These are phyloP conservation scores for Plantago lanceolata DNA, from an alignment of 305 asterid species.

Conservation along the genomic window DNA sequence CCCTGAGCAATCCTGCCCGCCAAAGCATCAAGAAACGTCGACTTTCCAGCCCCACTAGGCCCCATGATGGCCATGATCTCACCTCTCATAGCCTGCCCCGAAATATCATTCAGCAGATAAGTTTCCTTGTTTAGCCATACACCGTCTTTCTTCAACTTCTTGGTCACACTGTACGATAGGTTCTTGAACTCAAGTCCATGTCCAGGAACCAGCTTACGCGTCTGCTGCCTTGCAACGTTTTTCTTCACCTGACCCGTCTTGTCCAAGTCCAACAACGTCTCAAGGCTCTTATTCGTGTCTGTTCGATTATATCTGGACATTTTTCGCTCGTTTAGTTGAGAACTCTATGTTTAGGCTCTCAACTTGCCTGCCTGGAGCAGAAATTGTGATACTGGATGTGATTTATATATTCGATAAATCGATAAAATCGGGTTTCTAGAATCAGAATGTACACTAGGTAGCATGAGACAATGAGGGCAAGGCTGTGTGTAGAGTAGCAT, in stretches of 20 bases:
- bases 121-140: constrained; percentile 68
- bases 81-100: constrained; percentile 78
- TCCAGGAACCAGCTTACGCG: constrained; percentile 56
- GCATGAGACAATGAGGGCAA: not conserved
- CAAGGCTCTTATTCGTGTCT: constrained; percentile 47
- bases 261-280: constrained; percentile 54
- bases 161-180: constrained; percentile 61
- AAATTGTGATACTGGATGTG: constrained; percentile 9
- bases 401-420: constrained; percentile 25
- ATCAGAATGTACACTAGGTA: constrained; percentile 6
- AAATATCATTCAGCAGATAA: constrained; percentile 66
- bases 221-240: constrained; percentile 31
- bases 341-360: constrained; percentile 5
- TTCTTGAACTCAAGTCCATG: constrained; percentile 70
- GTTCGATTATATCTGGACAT: constrained; percentile 35
- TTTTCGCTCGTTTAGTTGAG: not conserved
- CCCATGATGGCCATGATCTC: constrained; percentile 87
- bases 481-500: constrained; percentile 25
- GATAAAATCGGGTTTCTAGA: constrained; percentile 19
- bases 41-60: constrained; percentile 91
- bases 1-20: constrained; percentile 90
- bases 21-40: constrained; percentile 80
- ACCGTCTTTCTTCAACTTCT: constrained; percentile 69
- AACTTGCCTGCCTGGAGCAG: constrained; percentile 4
- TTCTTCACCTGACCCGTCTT: constrained; percentile 34